These are phyloP conservation scores for Acmispon strigosus DNA, from an alignment of 306 rosid species.

Conservation along the genomic window DNA sequence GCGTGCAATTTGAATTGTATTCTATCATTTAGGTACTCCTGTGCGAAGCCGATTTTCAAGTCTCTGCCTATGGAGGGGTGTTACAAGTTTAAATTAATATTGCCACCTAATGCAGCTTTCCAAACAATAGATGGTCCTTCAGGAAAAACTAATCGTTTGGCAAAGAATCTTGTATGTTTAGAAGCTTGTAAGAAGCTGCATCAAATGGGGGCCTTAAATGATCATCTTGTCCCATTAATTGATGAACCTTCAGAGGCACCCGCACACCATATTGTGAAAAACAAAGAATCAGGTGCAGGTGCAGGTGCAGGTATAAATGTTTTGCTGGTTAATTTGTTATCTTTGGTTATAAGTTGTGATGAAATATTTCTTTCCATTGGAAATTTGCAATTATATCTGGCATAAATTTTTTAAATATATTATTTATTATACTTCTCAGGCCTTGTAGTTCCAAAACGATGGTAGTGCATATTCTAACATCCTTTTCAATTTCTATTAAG, in stretches of 20 bases:
- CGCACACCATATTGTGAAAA: constrained; percentile 23
- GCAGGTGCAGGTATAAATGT: constrained; percentile 70
- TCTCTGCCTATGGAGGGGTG: constrained; percentile 34
- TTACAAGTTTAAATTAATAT: constrained; percentile 45
- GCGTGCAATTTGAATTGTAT: constrained; percentile 16
- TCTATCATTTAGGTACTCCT: constrained; percentile 46
- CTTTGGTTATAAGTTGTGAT: neutral
- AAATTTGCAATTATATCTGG: neutral
- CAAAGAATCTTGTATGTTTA: constrained; percentile 78
- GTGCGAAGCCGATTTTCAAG: constrained; percentile 50
- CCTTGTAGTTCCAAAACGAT: neutral
- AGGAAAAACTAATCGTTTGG: constrained; percentile 42
- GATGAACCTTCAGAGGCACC: constrained; percentile 38
- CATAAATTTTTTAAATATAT: neutral
- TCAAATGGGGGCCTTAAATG: constrained; percentile 73
- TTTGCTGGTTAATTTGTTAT: constrained; percentile 1
- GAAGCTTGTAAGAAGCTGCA: constrained; percentile 94
- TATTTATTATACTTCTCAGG: neutral
- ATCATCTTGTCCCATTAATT: constrained; percentile 61
- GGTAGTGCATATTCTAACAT: no score
- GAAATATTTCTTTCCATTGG: neutral
- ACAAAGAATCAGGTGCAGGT: constrained; percentile 47
- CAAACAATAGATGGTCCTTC: constrained; percentile 61
- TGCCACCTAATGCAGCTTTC: constrained; percentile 79
- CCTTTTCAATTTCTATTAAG: no score